Conservation (phyloP, 805 yeast genomes). For the Kuraishia cidri region DNA sequence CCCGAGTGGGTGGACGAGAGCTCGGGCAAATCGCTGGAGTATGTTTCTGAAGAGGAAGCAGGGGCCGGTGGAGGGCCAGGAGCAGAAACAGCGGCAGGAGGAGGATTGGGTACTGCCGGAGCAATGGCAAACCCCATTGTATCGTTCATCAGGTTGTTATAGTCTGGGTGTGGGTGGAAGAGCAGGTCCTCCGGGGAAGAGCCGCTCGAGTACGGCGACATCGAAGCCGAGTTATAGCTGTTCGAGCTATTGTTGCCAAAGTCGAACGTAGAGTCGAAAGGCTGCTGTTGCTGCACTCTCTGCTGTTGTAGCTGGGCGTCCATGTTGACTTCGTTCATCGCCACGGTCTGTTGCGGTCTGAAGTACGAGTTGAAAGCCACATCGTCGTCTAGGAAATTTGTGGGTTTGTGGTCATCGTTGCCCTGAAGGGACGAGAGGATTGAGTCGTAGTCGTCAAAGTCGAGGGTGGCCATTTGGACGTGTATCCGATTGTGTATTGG, state of each 20-base stretch:
- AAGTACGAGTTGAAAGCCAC: background rate
- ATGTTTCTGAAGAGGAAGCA: no score
- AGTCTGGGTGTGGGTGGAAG: slow-evolving; percentile 6
- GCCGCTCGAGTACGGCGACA: slow-evolving; percentile 25
- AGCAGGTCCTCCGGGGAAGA: slow-evolving; percentile 26
- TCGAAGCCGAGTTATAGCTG: slow-evolving; percentile 16
- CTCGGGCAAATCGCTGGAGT: no score
- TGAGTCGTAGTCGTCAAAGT: slow-evolving; percentile 20
- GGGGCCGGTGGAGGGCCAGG: no score
- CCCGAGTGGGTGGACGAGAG: no score
- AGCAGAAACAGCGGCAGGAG: no score
- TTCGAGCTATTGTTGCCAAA: background rate
- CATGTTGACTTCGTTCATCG: no score
- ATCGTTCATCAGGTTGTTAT: background rate
- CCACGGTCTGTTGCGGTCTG: slow-evolving; percentile 1
- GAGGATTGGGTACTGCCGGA: no score
- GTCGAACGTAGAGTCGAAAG: background rate
- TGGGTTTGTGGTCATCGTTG: background rate
- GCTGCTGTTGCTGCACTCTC: slow-evolving; percentile 2
- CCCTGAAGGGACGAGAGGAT: slow-evolving; percentile 15
- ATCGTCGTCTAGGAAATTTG: background rate
- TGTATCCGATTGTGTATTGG: no score
- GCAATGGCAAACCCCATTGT: background rate
- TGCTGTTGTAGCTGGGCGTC: background rate
- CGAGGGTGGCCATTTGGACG: slow-evolving; percentile 15